A percentile compares a stretch with the other conserved stretches of the same genome.
Evolutionary conservation across 2,329 filamentous ascomycete species (phyloP).

Genomic region (Bipolaris victoriae): DNA sequence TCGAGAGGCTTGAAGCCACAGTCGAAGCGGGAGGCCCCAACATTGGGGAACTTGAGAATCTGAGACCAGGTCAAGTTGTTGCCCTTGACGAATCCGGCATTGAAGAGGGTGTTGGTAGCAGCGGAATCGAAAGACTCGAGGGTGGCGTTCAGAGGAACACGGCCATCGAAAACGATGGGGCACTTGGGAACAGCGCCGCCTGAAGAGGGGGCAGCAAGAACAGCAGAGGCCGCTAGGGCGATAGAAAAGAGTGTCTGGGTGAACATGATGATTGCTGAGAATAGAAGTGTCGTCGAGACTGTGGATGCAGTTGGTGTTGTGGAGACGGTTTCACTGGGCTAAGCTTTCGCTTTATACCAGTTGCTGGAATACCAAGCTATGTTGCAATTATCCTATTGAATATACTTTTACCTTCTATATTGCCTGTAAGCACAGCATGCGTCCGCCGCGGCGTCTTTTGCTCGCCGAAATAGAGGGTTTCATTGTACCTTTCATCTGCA

Average conservation of each 20-base stretch:
- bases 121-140: slow-evolving; percentile 43
- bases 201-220: slow-evolving; percentile 31
- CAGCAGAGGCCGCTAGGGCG: slow-evolving; percentile 30
- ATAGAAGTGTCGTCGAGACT: slow-evolving; percentile 8
- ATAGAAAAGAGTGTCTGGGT: slow-evolving; percentile 26
- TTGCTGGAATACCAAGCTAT: not conserved
- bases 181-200: slow-evolving; percentile 36
- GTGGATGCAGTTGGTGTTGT: slow-evolving; percentile 8
- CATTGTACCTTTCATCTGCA: slow-evolving; percentile 18
- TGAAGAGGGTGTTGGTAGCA: slow-evolving; percentile 54
- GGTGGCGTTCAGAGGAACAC: slow-evolving; percentile 34
- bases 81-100: slow-evolving; percentile 60
- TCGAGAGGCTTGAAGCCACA: slow-evolving; percentile 55
- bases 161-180: slow-evolving; percentile 48
- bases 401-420: not conserved
- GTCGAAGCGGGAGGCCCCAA: slow-evolving; percentile 56
- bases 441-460: slow-evolving; percentile 19
- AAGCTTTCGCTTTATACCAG: slow-evolving; percentile 25
- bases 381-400: not conserved
- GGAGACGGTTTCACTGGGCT: not conserved
- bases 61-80: slow-evolving; percentile 59
- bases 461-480: slow-evolving; percentile 22
- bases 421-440: slow-evolving; percentile 1
- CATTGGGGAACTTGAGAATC: slow-evolving; percentile 57
- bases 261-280: slow-evolving; percentile 31